A percentile compares a stretch with the other conserved stretches of the same genome.
Evolutionary conservation across 352 stramenopile species (phyloP).

Genomic region (Phytophthora sansomeana): DNA sequence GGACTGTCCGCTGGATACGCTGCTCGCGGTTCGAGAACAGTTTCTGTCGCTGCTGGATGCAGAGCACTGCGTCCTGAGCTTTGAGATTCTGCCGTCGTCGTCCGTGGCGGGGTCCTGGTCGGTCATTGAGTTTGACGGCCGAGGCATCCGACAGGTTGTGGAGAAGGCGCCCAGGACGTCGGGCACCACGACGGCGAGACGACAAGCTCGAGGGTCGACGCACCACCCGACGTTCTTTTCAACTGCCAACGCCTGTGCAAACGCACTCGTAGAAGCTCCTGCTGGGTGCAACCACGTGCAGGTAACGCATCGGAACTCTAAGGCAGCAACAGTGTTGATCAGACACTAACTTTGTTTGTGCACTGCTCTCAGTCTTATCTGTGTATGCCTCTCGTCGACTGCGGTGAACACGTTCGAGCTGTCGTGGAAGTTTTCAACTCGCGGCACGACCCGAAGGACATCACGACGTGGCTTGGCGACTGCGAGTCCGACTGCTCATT

Average conservation of each 20-base stretch:
- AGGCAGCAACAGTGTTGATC: neutral
- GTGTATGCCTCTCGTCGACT: constrained; percentile 74
- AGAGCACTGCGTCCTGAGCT: constrained; percentile 67
- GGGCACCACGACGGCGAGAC: constrained; percentile 29
- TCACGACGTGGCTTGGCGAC: constrained; percentile 55
- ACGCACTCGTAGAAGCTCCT: constrained; percentile 32
- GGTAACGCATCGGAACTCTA: constrained; percentile 18
- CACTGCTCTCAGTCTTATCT: constrained; percentile 57
- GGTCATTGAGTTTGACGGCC: constrained; percentile 70
- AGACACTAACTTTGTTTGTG: neutral
- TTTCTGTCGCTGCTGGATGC: constrained; percentile 70
- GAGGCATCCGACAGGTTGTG: constrained; percentile 49
- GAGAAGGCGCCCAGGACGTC: constrained; percentile 38
- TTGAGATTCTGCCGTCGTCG: constrained; percentile 38
- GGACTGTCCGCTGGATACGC: constrained; percentile 20
- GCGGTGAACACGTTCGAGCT: constrained; percentile 53
- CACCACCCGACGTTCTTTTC: constrained; percentile 50
- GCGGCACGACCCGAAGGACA: constrained; percentile 46
- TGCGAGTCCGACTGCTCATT: constrained; percentile 28
- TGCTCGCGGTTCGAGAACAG: constrained; percentile 54
- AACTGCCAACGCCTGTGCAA: constrained; percentile 28
- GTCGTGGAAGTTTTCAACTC: constrained; percentile 81
- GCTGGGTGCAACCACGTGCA: constrained; percentile 52
- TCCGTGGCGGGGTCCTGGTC: constrained; percentile 7
- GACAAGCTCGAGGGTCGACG: constrained; percentile 11